Evolutionary conservation across 1,139 yeast species (phyloP).

Genomic region (Geotrichum fermentans): DNA sequence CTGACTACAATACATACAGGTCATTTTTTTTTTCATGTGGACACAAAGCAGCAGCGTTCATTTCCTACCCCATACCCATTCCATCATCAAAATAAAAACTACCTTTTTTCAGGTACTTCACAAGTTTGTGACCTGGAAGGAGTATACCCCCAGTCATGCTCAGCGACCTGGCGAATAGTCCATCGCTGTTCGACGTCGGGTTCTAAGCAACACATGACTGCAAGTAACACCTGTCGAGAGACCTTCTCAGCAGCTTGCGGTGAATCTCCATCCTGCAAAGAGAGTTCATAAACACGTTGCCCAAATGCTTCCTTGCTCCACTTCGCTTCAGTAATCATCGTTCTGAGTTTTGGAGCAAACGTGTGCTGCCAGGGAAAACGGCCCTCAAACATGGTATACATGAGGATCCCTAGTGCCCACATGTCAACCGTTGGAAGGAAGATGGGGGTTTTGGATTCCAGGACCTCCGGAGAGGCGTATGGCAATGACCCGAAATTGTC

Average conservation of each 20-base stretch:
- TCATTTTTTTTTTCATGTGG: no score
- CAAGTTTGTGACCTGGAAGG: neutral
- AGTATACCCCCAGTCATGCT: slow-evolving; percentile 16
- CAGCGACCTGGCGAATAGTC: slow-evolving; percentile 43
- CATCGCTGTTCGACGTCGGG: slow-evolving; percentile 49
- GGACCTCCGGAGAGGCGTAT: slow-evolving; percentile 83
- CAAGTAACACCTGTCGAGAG: slow-evolving; percentile 40
- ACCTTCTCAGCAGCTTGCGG: slow-evolving; percentile 30
- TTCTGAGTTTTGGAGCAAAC: slow-evolving; percentile 71
- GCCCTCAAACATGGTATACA: slow-evolving; percentile 70
- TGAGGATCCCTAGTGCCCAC: slow-evolving; percentile 84
- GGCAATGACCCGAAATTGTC: slow-evolving; percentile 74
- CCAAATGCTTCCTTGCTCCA: slow-evolving; percentile 47
- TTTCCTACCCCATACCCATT: no score
- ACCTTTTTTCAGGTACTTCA: neutral
- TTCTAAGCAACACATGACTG: slow-evolving; percentile 52
- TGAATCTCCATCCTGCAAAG: slow-evolving; percentile 23
- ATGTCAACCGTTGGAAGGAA: slow-evolving; percentile 66
- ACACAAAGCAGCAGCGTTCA: no score
- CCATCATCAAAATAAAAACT: no score
- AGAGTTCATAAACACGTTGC: slow-evolving; percentile 28
- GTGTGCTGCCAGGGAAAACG: slow-evolving; percentile 77
- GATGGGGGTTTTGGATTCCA: slow-evolving; percentile 59
- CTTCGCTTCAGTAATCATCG: slow-evolving; percentile 65
- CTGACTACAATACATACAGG: no score